Evolutionary conservation across 352 stramenopile species (phyloP).

Genomic region (Elongisporangium senticosum): DNA sequence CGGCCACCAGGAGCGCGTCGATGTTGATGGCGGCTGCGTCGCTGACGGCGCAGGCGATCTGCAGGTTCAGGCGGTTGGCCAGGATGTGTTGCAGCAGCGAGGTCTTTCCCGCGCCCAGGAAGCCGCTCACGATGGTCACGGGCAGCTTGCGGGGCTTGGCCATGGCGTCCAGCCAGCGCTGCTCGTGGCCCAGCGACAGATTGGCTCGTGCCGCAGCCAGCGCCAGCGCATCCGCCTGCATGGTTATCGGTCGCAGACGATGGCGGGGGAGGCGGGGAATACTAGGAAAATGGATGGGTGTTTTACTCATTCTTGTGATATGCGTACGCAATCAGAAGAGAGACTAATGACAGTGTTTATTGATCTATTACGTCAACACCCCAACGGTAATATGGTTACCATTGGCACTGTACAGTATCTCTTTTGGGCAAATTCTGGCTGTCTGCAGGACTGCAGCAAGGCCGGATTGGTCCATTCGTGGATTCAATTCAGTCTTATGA

Average conservation of each 20-base stretch:
- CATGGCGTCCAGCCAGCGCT: conserved; percentile 45
- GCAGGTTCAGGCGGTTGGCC: conserved; percentile 58
- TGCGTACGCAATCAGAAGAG: too few species aligned
- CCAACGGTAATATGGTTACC: too few species aligned
- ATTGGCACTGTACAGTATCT: too few species aligned
- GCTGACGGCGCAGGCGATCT: conserved; percentile 61
- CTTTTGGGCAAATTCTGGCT: too few species aligned
- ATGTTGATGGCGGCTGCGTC: conserved; percentile 68
- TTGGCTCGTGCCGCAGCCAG: conserved; percentile 48
- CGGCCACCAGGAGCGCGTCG: conserved; percentile 54
- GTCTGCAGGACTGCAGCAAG: too few species aligned
- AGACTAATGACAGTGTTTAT: too few species aligned
- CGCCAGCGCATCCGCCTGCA: conserved; percentile 19
- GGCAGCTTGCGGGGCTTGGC: conserved; percentile 37
- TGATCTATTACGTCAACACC: too few species aligned
- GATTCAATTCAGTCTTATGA: too few species aligned
- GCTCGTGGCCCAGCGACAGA: conserved; percentile 47
- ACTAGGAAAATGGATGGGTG: too few species aligned
- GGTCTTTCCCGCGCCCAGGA: conserved; percentile 65
- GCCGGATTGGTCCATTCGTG: too few species aligned
- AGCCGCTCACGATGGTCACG: conserved; percentile 64
- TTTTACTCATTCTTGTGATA: too few species aligned
- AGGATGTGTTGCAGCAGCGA: conserved; percentile 63
- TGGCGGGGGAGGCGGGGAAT: too few species aligned
- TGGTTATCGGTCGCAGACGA: not conserved